These are phyloP conservation scores for Penicillium pulvis DNA, from an alignment of 495 filamentous ascomycete species.

Conservation along the genomic window DNA sequence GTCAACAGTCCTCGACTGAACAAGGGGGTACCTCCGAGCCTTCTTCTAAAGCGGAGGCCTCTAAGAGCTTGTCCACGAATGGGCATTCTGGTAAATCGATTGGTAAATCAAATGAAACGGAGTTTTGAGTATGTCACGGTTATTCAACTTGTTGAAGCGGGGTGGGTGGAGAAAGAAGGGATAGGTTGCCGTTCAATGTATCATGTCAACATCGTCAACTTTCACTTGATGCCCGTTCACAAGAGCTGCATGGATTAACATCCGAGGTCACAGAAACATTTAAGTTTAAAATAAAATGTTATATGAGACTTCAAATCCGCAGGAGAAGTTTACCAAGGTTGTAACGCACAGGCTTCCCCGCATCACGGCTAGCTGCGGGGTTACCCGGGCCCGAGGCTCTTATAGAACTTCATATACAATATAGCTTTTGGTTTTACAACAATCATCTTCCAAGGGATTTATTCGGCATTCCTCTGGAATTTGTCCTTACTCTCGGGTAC, in stretches of 20 bases:
- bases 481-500: too few relatives aligned
- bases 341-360: background rate
- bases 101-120: background rate
- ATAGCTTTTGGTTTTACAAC: too few relatives aligned
- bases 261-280: background rate
- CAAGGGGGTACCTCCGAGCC: background rate
- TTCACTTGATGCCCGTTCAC: background rate
- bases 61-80: slow-evolving; percentile 10
- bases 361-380: background rate
- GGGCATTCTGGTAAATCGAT: slow-evolving; percentile 12
- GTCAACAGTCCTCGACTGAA: slow-evolving; percentile 42
- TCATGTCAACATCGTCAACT: background rate
- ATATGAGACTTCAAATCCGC: background rate
- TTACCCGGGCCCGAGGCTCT: background rate
- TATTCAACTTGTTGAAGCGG: background rate
- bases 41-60: slow-evolving; percentile 9
- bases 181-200: too few relatives aligned
- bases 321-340: background rate
- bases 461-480: too few relatives aligned
- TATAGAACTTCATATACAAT: too few relatives aligned
- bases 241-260: too few relatives aligned
- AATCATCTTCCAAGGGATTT: too few relatives aligned
- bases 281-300: background rate
- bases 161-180: background rate
- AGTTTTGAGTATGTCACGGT: background rate